phyloP scores from a whole-genome alignment of 2,329 filamentous ascomycete species.

The Hortaea werneckii region DNA sequence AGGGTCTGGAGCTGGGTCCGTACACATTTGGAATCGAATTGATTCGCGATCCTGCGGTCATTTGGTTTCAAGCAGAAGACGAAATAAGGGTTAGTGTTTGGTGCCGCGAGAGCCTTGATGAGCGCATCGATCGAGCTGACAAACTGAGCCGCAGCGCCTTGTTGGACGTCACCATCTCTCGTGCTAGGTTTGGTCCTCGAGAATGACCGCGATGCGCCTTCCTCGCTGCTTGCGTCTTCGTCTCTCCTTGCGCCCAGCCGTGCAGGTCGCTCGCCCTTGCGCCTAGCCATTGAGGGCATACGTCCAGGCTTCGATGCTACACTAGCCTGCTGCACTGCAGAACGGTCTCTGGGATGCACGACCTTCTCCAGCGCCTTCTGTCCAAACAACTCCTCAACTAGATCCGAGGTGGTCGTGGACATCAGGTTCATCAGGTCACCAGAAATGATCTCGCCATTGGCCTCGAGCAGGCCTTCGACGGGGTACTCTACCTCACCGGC shows the following conservation, averaged over 20 bases:
- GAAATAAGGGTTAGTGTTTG: slow-evolving; percentile 87
- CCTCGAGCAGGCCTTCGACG: slow-evolving; percentile 75
- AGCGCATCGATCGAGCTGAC: slow-evolving; percentile 82
- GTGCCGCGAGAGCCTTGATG: slow-evolving; percentile 70
- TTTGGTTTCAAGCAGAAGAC: slow-evolving; percentile 97
- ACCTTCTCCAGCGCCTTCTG: slow-evolving; percentile 89
- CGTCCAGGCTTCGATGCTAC: slow-evolving; percentile 92
- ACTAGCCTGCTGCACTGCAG: slow-evolving; percentile 87
- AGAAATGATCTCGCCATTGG: slow-evolving; percentile 92
- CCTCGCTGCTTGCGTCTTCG: slow-evolving; percentile 35
- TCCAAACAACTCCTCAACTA: slow-evolving; percentile 84
- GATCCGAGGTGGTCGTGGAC: slow-evolving; percentile 75
- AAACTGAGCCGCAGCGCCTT: slow-evolving; percentile 89
- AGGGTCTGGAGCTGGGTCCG: slow-evolving; percentile 89
- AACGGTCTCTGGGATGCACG: slow-evolving; percentile 82
- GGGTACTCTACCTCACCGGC: slow-evolving; percentile 94
- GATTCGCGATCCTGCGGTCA: slow-evolving; percentile 90
- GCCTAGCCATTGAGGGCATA: slow-evolving; percentile 82
- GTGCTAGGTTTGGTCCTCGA: slow-evolving; percentile 29
- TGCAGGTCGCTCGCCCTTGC: slow-evolving; percentile 52
- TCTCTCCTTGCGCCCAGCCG: slow-evolving; percentile 32
- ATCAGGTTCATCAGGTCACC: slow-evolving; percentile 93
- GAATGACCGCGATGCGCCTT: slow-evolving; percentile 20
- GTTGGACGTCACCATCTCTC: slow-evolving; percentile 41
- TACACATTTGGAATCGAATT: slow-evolving; percentile 98